Conservation (phyloP, 2,329 filamentous ascomycete genomes). For the Leptodontidium sp. region DNA sequence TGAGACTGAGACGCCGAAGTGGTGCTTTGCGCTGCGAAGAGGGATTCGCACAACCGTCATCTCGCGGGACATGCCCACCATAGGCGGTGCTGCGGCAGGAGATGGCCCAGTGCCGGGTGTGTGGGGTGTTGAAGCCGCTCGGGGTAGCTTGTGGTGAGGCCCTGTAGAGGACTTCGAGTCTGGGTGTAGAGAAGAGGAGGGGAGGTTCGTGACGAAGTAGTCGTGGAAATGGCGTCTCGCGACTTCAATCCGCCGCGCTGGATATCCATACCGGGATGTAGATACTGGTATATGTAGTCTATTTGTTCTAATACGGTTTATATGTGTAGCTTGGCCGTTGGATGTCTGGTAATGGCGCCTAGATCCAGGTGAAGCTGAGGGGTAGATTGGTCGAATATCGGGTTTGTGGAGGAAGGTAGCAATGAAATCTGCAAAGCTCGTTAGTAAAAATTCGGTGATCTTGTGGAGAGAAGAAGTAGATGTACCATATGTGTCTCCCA, state of each 20-base stretch:
- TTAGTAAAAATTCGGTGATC: background rate
- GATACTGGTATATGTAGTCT: conserved; percentile 17
- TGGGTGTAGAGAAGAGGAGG: conserved; percentile 90
- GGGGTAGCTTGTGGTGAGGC: conserved; percentile 85
- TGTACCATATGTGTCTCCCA: conserved; percentile 47
- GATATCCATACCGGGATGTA: background rate
- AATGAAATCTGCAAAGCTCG: conserved; percentile 41
- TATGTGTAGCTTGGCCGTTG: conserved; percentile 9
- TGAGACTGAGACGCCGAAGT: conserved; percentile 83
- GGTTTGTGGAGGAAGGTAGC: conserved; percentile 40
- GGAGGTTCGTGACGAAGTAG: conserved; percentile 96
- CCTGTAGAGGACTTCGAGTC: conserved; percentile 73
- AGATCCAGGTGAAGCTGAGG: background rate
- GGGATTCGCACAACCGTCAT: conserved; percentile 96
- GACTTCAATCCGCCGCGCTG: conserved; percentile 8
- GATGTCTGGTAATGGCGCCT: conserved; percentile 26
- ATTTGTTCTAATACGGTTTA: conserved; percentile 18
- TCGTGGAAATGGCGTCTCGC: conserved; percentile 73
- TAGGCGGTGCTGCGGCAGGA: conserved; percentile 65
- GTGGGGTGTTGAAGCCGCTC: conserved; percentile 84
- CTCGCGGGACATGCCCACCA: conserved; percentile 71
- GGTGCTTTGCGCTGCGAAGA: conserved; percentile 91
- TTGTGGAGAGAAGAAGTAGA: background rate
- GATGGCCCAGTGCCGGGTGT: conserved; percentile 61
- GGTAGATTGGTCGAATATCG: conserved; percentile 11